These are phyloP conservation scores for Lachnellula willkommii DNA, from an alignment of 2,329 filamentous ascomycete species.

Conservation along the genomic window DNA sequence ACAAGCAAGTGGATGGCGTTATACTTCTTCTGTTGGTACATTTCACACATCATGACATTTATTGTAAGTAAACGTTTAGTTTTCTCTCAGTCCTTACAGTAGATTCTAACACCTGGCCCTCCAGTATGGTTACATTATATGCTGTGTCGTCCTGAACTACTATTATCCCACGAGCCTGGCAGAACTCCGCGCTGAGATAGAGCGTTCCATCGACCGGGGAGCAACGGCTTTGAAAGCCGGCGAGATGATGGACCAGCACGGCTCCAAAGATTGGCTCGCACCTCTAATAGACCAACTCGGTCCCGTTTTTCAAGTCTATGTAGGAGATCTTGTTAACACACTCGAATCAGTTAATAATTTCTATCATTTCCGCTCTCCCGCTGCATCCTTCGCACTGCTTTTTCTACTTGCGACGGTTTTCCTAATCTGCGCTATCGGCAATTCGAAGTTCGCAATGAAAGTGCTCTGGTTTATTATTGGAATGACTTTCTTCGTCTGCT, in stretches of 20 bases:
- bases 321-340: slow-evolving; percentile 33
- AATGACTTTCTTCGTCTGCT: slow-evolving; percentile 32
- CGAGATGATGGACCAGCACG: slow-evolving; percentile 35
- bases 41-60: slow-evolving; percentile 22
- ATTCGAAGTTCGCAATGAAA: slow-evolving; percentile 30
- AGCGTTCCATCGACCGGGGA: slow-evolving; percentile 30
- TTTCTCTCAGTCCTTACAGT: slow-evolving; percentile 1
- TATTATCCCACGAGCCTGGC: slow-evolving; percentile 14
- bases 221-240: slow-evolving; percentile 30
- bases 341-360: slow-evolving; percentile 35
- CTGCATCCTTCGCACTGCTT: slow-evolving; percentile 26
- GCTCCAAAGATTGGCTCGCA: slow-evolving; percentile 32
- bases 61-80: slow-evolving; percentile 9
- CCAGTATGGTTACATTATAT: slow-evolving; percentile 20
- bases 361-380: slow-evolving; percentile 34
- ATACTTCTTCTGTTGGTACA: slow-evolving; percentile 20
- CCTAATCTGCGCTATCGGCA: slow-evolving; percentile 23
- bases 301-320: slow-evolving; percentile 33
- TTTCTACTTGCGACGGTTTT: slow-evolving; percentile 22
- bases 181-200: slow-evolving; percentile 22
- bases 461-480: slow-evolving; percentile 27
- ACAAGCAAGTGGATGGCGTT: slow-evolving; percentile 29
- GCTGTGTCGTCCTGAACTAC: slow-evolving; percentile 16
- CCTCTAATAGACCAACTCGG: slow-evolving; percentile 23
- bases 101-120: slow-evolving; percentile 7